A percentile compares a stretch with the other conserved stretches of the same genome.
phyloP scores from a whole-genome alignment of 345 rosid species.

The Hibiscus trionum region DNA sequence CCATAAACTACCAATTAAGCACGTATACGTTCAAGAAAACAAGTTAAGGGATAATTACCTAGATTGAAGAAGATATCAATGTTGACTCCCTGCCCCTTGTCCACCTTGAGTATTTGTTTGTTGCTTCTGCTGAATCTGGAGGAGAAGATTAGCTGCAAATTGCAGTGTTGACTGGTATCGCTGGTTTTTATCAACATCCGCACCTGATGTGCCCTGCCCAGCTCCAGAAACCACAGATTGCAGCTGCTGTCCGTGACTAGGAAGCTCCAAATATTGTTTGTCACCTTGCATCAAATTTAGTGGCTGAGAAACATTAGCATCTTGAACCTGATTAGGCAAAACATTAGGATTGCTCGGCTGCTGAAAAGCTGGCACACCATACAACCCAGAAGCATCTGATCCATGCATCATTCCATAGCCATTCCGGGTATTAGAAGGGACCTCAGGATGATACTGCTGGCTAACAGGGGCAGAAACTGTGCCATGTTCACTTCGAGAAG shows the following conservation, averaged over 20 bases:
- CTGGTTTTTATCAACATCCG: constrained; percentile 70
- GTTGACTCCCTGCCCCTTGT: constrained; percentile 33
- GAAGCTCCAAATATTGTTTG: constrained; percentile 32
- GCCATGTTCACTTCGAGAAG: constrained; percentile 51
- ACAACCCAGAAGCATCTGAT: constrained; percentile 32
- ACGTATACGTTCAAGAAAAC: constrained; percentile 7
- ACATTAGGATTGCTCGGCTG: constrained; percentile 32
- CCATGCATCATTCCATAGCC: constrained; percentile 43
- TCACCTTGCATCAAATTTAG: constrained; percentile 40
- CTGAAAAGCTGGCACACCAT: constrained; percentile 32
- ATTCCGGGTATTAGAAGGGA: constrained; percentile 30
- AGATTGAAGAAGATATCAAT: constrained; percentile 15
- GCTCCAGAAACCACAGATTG: constrained; percentile 33
- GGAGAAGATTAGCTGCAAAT: constrained; percentile 43
- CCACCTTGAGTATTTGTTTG: constrained; percentile 12
- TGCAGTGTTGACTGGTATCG: constrained; percentile 84
- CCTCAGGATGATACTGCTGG: constrained; percentile 55
- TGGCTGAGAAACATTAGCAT: constrained; percentile 33
- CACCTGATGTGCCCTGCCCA: constrained; percentile 41
- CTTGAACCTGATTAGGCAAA: constrained; percentile 40
- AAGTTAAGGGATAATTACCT: constrained; percentile 31
- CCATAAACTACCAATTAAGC: neutral
- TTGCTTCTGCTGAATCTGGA: constrained; percentile 36
- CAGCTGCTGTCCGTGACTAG: constrained; percentile 52
- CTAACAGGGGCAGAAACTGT: constrained; percentile 41